Evolutionary conservation across 768 basidiomycete genomes (phyloP).

Genomic region (Amanita rubescens): DNA sequence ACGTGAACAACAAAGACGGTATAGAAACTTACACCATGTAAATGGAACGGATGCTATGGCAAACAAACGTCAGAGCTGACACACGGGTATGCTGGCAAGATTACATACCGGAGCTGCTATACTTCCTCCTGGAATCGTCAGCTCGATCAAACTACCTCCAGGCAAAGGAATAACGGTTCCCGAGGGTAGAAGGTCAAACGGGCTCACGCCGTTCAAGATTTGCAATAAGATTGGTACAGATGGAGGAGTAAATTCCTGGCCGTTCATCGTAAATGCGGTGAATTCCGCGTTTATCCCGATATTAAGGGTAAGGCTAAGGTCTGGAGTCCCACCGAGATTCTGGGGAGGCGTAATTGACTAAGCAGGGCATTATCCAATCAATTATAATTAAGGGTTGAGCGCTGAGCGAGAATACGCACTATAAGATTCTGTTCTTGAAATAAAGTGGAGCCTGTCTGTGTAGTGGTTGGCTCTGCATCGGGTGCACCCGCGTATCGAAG

Average conservation of each 20-base stretch:
- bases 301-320: slow-evolving; percentile 27
- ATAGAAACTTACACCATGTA: slow-evolving; percentile 30
- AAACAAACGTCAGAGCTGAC: not conserved
- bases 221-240: slow-evolving; percentile 40
- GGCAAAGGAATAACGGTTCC: slow-evolving; percentile 38
- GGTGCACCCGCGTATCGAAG: slow-evolving; percentile 28
- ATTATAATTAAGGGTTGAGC: slow-evolving; percentile 7
- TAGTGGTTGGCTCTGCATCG: slow-evolving; percentile 26
- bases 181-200: slow-evolving; percentile 28
- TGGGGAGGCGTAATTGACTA: slow-evolving; percentile 16
- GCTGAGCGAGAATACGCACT: slow-evolving; percentile 8
- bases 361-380: not conserved
- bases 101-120: slow-evolving; percentile 24
- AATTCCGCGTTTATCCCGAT: slow-evolving; percentile 18
- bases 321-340: slow-evolving; percentile 32
- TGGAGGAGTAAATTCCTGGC: slow-evolving; percentile 27
- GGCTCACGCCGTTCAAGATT: slow-evolving; percentile 31
- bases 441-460: slow-evolving; percentile 12
- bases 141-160: slow-evolving; percentile 37
- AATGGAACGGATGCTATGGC: slow-evolving; percentile 31
- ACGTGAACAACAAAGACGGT: not conserved
- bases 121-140: slow-evolving; percentile 36
- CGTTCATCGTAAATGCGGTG: slow-evolving; percentile 25
- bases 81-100: too few species aligned
- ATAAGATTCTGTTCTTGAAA: not conserved